A percentile compares a stretch with the other conserved stretches of the same genome.
Conservation (phyloP, 2,329 filamentous ascomycete genomes). For the Claviceps humidiphila region DNA sequence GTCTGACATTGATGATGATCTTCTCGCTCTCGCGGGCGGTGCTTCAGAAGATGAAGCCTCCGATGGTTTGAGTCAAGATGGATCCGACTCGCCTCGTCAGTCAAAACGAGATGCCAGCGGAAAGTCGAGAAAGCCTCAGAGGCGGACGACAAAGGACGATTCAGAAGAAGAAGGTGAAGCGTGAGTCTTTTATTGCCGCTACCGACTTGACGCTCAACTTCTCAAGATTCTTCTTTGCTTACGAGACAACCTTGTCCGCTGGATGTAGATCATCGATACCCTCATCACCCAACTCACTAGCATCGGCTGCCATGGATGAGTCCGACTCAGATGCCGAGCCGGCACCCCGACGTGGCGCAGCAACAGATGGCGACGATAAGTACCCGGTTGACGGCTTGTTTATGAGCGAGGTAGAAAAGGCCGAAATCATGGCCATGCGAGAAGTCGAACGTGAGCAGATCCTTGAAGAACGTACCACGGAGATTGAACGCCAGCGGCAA, state of each 20-base stretch:
- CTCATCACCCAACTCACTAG: conserved; percentile 58
- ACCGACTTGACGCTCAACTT: neutral
- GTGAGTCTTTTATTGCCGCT: conserved; percentile 17
- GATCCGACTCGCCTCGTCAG: conserved; percentile 38
- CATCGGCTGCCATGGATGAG: conserved; percentile 82
- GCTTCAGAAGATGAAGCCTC: conserved; percentile 48
- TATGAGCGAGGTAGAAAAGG: conserved; percentile 58
- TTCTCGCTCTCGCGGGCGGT: conserved; percentile 82
- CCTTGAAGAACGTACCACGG: conserved; percentile 72
- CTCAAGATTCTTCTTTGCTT: conserved; percentile 1
- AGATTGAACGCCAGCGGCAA: conserved; percentile 71
- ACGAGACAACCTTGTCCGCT: neutral
- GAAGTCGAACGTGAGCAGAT: conserved; percentile 87
- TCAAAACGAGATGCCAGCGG: conserved; percentile 18
- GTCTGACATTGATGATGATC: conserved; percentile 86
- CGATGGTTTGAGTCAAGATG: conserved; percentile 40
- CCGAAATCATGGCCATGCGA: conserved; percentile 69
- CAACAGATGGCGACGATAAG: conserved; percentile 44
- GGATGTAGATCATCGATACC: conserved; percentile 51
- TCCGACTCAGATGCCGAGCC: conserved; percentile 51
- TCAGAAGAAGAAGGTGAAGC: conserved; percentile 52
- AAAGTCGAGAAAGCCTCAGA: conserved; percentile 33
- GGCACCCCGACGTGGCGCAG: conserved; percentile 23
- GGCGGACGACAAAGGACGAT: conserved; percentile 27
- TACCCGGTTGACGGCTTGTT: conserved; percentile 87